These are phyloP conservation scores for Triadica sebifera DNA, from an alignment of 345 rosid species.

Conservation along the genomic window DNA sequence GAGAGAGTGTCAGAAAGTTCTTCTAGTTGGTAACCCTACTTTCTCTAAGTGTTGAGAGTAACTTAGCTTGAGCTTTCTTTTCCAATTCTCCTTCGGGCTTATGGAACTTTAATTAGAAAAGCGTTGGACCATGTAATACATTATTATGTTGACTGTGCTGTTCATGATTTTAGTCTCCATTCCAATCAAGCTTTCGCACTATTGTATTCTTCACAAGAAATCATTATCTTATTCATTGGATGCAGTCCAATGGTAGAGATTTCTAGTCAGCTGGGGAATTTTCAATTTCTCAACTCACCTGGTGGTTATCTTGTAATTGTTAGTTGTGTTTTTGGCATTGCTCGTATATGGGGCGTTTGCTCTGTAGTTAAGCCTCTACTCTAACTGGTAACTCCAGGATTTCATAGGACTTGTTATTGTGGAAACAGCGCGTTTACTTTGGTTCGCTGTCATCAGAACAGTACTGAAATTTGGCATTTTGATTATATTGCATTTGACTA, in stretches of 20 bases:
- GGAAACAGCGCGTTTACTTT: neutral
- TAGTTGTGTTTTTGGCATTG: too few species aligned
- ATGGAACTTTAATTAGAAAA: neutral
- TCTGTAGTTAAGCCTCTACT: neutral
- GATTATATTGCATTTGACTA: conserved; percentile 9
- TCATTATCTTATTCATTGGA: too few species aligned
- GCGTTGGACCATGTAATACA: neutral
- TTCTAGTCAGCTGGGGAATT: neutral
- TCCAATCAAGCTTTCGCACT: neutral
- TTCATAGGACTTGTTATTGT: too few species aligned
- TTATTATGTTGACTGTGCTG: neutral
- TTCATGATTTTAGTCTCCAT: conserved; percentile 1
- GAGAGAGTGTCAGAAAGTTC: neutral
- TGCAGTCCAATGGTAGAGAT: too few species aligned
- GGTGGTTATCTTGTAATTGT: neutral
- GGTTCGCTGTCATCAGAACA: neutral
- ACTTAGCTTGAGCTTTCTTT: neutral
- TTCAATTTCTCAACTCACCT: neutral
- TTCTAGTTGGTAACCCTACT: too few species aligned
- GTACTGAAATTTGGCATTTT: neutral
- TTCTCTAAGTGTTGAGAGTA: too few species aligned
- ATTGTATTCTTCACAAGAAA: neutral
- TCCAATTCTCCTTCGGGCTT: neutral
- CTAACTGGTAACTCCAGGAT: too few species aligned
- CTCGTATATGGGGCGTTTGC: neutral